These are phyloP conservation scores for Aspergillus sp. DNA, from an alignment of 2,329 filamentous ascomycete species.

Conservation along the genomic window DNA sequence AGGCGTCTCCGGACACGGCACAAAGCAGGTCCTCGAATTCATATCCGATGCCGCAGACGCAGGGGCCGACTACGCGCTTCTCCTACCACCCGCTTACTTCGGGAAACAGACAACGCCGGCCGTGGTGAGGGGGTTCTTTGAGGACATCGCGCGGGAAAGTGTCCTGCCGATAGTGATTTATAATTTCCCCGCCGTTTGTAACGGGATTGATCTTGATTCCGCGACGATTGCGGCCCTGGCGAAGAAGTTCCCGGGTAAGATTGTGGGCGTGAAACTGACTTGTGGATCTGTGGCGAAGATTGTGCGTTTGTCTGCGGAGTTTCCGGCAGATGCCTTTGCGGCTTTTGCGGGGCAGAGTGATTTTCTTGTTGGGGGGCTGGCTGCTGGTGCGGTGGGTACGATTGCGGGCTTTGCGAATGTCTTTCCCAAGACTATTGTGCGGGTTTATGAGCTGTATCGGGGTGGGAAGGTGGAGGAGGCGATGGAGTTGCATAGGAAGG, in stretches of 20 bases:
- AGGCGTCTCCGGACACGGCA: conserved; percentile 67
- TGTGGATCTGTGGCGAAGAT: conserved; percentile 64
- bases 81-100: conserved; percentile 66
- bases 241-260: conserved; percentile 45
- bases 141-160: conserved; percentile 53
- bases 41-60: conserved; percentile 59
- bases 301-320: conserved; percentile 53
- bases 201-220: conserved; percentile 67
- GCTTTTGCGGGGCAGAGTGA: conserved; percentile 72
- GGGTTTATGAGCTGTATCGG: conserved; percentile 61
- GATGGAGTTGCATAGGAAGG: conserved; percentile 59
- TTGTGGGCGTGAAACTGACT: conserved; percentile 66
- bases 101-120: conserved; percentile 60
- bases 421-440: conserved; percentile 56
- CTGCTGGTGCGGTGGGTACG: conserved; percentile 54
- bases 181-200: conserved; percentile 69
- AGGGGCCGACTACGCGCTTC: conserved; percentile 61
- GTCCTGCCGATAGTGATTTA: conserved; percentile 63
- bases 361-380: conserved; percentile 60
- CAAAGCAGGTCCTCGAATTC: conserved; percentile 61
- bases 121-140: conserved; percentile 61
- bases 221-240: conserved; percentile 59
- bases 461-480: conserved; percentile 60
- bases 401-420: conserved; percentile 61
- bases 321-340: conserved; percentile 60